Conservation (phyloP, 179 eudicot species). For the Patellifolia procumbens region DNA sequence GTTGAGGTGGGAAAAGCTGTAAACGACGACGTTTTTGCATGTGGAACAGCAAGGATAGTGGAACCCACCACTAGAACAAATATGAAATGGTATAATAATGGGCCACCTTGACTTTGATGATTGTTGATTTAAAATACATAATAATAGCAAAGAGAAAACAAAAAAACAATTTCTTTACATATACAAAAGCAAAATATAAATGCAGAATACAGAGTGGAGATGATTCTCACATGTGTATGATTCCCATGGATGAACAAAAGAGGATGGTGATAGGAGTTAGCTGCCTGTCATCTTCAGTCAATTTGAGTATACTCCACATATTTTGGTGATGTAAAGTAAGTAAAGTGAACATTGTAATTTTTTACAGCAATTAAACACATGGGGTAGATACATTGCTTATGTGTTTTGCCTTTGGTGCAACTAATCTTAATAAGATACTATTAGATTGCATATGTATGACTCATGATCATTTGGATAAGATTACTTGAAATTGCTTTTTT, state of each 20-base stretch:
- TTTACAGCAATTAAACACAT: neutral
- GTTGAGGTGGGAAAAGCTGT: constrained; percentile 8
- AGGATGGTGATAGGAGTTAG: constrained; percentile 18
- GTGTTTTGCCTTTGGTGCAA: constrained; percentile 5
- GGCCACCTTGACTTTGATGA: constrained; percentile 21
- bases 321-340: constrained; percentile 4
- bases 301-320: neutral
- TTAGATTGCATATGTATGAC: no score
- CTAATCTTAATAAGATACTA: neutral
- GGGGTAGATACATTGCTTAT: neutral
- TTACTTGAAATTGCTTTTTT: neutral
- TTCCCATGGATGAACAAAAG: constrained; percentile 10
- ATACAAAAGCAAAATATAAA: neutral
- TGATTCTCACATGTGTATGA: constrained; percentile 11
- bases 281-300: constrained; percentile 20
- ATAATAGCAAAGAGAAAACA: neutral
- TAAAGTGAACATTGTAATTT: neutral
- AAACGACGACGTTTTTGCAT: constrained; percentile 28
- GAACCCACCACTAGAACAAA: constrained; percentile 13
- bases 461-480: neutral
- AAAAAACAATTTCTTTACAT: neutral
- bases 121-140: neutral
- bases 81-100: constrained; percentile 4
- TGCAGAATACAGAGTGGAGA: constrained; percentile 5
- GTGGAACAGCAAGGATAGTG: constrained; percentile 29